Conservation (phyloP, 73 alveolate species). For the Paraurostyla sp. region DNA sequence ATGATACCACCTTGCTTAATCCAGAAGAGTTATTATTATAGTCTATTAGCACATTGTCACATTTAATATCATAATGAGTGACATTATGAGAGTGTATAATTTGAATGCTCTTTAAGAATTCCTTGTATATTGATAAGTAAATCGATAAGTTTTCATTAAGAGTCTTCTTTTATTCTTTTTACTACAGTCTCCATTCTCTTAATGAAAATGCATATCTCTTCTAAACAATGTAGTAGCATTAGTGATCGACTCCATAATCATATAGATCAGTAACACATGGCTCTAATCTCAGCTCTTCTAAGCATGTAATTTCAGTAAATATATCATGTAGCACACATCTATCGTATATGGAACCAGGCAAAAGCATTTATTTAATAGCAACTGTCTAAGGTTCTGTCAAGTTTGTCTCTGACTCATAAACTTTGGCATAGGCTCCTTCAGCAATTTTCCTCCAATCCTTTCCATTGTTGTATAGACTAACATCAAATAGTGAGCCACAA, state of each 20-base stretch:
- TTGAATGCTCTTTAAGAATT: slow-evolving; percentile 90
- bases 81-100: slow-evolving; percentile 93
- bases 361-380: slow-evolving; percentile 95
- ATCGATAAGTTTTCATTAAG: slow-evolving; percentile 89
- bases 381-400: slow-evolving; percentile 94
- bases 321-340: slow-evolving; percentile 97
- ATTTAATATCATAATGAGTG: slow-evolving; percentile 98
- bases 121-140: slow-evolving; percentile 94
- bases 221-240: slow-evolving; percentile 96
- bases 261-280: slow-evolving; percentile 96
- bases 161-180: slow-evolving; percentile 81
- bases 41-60: slow-evolving; percentile 96
- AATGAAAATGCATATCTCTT: slow-evolving; percentile 93
- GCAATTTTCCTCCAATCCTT: slow-evolving; percentile 94
- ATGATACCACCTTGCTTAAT: slow-evolving; percentile 58
- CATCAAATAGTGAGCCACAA: slow-evolving; percentile 89
- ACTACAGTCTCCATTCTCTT: slow-evolving; percentile 95
- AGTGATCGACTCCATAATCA: slow-evolving; percentile 97
- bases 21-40: slow-evolving; percentile 59
- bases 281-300: slow-evolving; percentile 94
- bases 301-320: slow-evolving; percentile 97
- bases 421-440: slow-evolving; percentile 98
- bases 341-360: slow-evolving; percentile 94
- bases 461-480: slow-evolving; percentile 76
- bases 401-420: slow-evolving; percentile 91